Evolutionary conservation across 371 early-diverging fungal genomes (phyloP), one percentile per base, ranked within the genome.

Genomic region (Mucor irregularis): DNA sequence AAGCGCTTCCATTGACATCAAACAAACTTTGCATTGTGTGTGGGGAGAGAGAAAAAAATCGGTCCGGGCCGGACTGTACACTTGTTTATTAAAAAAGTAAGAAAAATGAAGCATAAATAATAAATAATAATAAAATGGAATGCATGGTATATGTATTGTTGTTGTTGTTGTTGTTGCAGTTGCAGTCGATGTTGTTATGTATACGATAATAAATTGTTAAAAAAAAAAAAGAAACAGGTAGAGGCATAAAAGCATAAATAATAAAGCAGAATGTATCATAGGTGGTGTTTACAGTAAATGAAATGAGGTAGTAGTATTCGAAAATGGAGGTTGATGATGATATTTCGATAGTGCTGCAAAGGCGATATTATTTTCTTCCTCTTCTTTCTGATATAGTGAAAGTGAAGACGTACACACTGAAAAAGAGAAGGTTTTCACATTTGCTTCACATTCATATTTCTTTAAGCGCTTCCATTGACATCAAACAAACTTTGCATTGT

Each of bases 381-480:
- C 57, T 13, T 56, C 58, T 43, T 57, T 50, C 28, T 44, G n/a
- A 14, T 45, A 25, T 28, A 51, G 40, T 13, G 58, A 50, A 8
- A 54, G 21, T 22, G 49, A 48, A 6, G 64, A 55, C 5, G 64
- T n/a, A n/a, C n/a, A n/a, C n/a, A n/a, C n/a, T 59, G 60, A 53
- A 59, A 59, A 59, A 59, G 60, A 59, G 60, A 35, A 59, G 52
- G 60, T 33, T 59, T 48, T 52, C 42, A n/a, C 26, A 11, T 19
- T 29, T 7, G 42, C 52, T 40, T 52, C 13, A 6, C 13, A 14
- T 45, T n/a, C 26, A 45, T 45, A 45, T 45, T 28, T 28, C 42
- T 42, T 19, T 42, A 42, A 42, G 28, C 5, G 22, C 28, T 11
- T 45, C 22, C 14, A 4, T 5, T 16, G 2, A n/a, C 29, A 29